phyloP scores from a whole-genome alignment of 768 basidiomycete genomes.

The Boletellus ananiceps region DNA sequence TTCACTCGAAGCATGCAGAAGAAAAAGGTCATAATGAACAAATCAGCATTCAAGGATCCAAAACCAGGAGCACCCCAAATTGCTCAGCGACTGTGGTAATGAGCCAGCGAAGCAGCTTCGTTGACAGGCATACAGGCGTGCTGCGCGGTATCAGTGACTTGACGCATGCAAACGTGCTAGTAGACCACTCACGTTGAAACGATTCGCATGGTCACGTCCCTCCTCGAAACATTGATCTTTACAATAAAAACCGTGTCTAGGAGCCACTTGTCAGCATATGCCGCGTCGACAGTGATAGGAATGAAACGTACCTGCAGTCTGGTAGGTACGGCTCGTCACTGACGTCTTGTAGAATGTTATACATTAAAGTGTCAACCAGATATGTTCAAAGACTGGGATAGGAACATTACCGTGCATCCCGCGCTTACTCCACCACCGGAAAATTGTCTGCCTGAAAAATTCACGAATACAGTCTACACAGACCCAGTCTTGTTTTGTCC shows the following conservation, averaged over 20 bases:
- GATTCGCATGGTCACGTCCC: slow-evolving; percentile 10
- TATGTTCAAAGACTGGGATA: no score
- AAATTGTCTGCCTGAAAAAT: slow-evolving; percentile 2
- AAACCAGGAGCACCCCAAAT: no score
- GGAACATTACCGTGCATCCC: neutral
- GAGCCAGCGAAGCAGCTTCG: neutral
- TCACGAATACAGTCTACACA: slow-evolving; percentile 2
- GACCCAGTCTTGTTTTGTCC: slow-evolving; percentile 8
- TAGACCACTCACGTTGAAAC: slow-evolving; percentile 6
- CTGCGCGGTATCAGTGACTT: neutral
- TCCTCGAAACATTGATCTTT: slow-evolving; percentile 9
- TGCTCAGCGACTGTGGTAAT: neutral
- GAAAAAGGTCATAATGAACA: no score
- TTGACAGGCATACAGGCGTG: slow-evolving; percentile 10
- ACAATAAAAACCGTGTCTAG: slow-evolving; percentile 12
- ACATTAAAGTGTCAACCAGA: neutral
- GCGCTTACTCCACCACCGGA: slow-evolving; percentile 8
- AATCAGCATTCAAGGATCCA: no score
- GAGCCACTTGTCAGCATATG: neutral
- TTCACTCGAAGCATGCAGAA: no score
- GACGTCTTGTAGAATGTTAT: neutral
- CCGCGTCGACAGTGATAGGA: neutral
- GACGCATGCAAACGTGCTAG: neutral
- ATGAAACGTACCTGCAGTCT: slow-evolving; percentile 9
- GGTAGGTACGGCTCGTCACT: neutral